phyloP scores from a whole-genome alignment of 2,329 filamentous ascomycete genomes.

The Leptographium lundbergii region DNA sequence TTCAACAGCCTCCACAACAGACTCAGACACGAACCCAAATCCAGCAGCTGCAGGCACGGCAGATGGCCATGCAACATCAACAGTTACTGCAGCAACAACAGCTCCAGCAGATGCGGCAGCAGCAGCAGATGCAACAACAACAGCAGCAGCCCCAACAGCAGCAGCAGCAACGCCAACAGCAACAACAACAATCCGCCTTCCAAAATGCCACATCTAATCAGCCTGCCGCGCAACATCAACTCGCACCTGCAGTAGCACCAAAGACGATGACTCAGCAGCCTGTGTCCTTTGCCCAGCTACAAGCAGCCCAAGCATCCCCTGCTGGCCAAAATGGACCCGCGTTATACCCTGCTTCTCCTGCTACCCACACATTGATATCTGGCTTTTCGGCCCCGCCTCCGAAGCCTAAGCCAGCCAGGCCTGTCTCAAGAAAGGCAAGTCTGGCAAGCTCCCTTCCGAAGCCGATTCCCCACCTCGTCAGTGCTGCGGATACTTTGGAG shows the following conservation, averaged over 20 bases:
- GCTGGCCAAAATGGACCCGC: neutral
- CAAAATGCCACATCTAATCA: neutral
- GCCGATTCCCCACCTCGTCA: conserved; percentile 6
- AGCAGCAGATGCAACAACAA: neutral
- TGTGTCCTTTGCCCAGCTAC: neutral
- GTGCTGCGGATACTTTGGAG: conserved; percentile 9
- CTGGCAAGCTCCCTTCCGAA: conserved; percentile 2
- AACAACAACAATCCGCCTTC: neutral
- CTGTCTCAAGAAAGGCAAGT: neutral
- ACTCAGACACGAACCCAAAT: neutral
- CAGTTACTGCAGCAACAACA: neutral
- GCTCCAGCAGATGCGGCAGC: neutral
- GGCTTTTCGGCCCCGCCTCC: neutral
- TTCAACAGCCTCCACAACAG: neutral
- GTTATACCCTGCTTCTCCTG: neutral
- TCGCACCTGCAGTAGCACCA: neutral
- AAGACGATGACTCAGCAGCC: neutral
- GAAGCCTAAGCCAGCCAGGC: conserved; percentile 3
- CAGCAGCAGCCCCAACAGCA: neutral
- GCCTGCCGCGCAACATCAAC: neutral
- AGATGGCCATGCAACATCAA: neutral
- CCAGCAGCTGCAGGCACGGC: neutral
- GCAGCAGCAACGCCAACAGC: conserved; percentile 3
- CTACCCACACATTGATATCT: neutral
- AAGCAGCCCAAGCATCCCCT: neutral